Base-by-base conservation (phyloP, 1,284 basidiomycete genomes). In the Peniophora sp. region DNA sequence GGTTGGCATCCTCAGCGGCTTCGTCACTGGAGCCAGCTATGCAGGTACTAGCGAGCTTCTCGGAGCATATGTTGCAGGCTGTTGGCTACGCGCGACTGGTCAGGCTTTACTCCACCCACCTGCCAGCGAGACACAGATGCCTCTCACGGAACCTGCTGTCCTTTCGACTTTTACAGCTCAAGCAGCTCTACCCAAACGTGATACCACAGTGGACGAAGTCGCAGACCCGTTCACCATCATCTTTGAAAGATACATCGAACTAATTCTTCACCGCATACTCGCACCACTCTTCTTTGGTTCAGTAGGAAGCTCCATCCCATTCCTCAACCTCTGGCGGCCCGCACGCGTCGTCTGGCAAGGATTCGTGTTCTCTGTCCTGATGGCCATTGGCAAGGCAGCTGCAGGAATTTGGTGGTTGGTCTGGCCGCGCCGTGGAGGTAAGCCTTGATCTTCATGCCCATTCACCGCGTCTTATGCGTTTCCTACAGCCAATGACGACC, bases 281-380 rank as follows among this genome's bases (percentile, higher is more conserved):
- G 65, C 70, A 0, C 78, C 78, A 1, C 63, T 81, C 24, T 80
- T 81, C 67, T 81, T 81, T 55, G 63, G 72, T 2, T 74, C 73
- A 22, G 76, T 81, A 43, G 78, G 79, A 1, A 73, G 70, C 51
- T 73, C 74, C 0, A 75, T 81, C 36, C 78, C 78, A 0, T 75
- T 82, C 56, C 60, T 72, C 11, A 63, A 68, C 0, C 63, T 82
- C 14, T 80, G 73, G 65, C 58, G 58, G 2, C 73, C 70, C 1
- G 54, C 41, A 8, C 39, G 39, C 1, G 64, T 74, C 46, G 62
- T 80, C 49, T 82, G 79, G 79, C 63, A 68, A 38, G 78, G 79
- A 0, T 54, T 80, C 49, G 56, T 74, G 17, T 77, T 71, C 56
- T 62, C 74, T 1, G 32, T 77, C 0, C 59, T 79, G 19, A 80